Percentiles rank a stretch among this genome's conserved stretches.
Evolutionary conservation across 2,329 filamentous ascomycete genomes (phyloP).

Genomic region (Trichoderma koningii): DNA sequence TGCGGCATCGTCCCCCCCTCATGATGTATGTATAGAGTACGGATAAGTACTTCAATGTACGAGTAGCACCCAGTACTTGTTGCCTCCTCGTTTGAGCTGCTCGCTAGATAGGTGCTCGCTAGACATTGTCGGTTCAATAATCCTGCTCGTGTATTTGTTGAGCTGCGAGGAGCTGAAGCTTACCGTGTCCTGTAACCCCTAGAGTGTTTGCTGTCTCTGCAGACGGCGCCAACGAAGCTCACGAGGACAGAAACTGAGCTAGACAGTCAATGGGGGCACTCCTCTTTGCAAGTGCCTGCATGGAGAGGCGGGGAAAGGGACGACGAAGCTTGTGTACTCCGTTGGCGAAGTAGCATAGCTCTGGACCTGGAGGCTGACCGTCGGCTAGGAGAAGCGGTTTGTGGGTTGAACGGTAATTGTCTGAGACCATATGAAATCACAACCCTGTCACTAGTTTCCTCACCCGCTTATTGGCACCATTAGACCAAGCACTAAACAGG

Average conservation of each 20-base stretch:
- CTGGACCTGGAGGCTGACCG: not conserved
- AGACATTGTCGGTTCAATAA: not conserved
- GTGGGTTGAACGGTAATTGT: not conserved
- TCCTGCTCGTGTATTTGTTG: not conserved
- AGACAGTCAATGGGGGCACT: slow-evolving; percentile 14
- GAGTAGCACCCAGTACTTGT: not conserved
- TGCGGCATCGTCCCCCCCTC: not conserved
- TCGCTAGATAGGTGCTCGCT: slow-evolving; percentile 19
- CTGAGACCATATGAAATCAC: not conserved
- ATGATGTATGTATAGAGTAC: not conserved
- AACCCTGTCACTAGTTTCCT: not conserved
- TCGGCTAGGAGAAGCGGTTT: slow-evolving; percentile 7
- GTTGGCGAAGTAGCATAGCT: not conserved
- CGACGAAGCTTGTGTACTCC: not conserved
- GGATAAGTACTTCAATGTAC: not conserved
- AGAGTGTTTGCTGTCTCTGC: slow-evolving; percentile 9
- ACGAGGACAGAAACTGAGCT: slow-evolving; percentile 20
- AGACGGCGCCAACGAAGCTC: slow-evolving; percentile 15
- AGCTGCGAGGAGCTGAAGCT: slow-evolving; percentile 7
- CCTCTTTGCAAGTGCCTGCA: slow-evolving; percentile 11
- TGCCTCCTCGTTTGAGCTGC: not conserved
- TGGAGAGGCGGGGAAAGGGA: slow-evolving; percentile 7
- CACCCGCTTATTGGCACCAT: slow-evolving; percentile 1
- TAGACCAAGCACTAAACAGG: not conserved
- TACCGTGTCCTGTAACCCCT: slow-evolving; percentile 18